phyloP scores from a whole-genome alignment of 2,329 filamentous ascomycete genomes.

The Ascochyta clinopodiicola region DNA sequence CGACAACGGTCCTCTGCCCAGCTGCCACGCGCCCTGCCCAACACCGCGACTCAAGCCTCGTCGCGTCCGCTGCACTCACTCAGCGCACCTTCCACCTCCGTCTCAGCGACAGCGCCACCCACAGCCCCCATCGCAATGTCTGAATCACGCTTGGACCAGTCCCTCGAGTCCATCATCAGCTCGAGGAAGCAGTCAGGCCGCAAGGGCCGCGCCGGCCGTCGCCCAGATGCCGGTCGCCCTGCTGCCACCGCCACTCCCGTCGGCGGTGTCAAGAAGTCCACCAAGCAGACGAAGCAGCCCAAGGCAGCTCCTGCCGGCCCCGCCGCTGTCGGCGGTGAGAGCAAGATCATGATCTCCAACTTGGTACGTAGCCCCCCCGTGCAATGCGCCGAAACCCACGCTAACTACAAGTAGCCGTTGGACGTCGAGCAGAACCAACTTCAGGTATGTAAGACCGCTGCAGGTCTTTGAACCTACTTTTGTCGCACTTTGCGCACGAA shows the following conservation, averaged over 20 bases:
- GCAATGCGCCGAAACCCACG: neutral
- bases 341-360: conserved; percentile 98
- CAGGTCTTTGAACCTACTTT: conserved; percentile 51
- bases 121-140: conserved; percentile 29
- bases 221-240: conserved; percentile 56
- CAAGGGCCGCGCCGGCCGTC: conserved; percentile 56
- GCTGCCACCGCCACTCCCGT: conserved; percentile 71
- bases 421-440: conserved; percentile 97
- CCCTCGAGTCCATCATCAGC: conserved; percentile 96
- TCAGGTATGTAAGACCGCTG: conserved; percentile 97
- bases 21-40: conserved; percentile 29
- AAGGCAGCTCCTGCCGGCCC: conserved; percentile 70
- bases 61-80: conserved; percentile 22
- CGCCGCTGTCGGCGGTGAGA: conserved; percentile 70
- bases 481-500: conserved; percentile 40
- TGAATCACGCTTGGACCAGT: conserved; percentile 86
- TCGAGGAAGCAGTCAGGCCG: conserved; percentile 65
- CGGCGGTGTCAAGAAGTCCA: conserved; percentile 84
- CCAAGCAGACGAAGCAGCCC: conserved; percentile 64
- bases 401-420: conserved; percentile 75
- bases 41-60: conserved; percentile 24
- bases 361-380: conserved; percentile 69
- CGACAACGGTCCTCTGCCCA: conserved; percentile 20
- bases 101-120: conserved; percentile 9
- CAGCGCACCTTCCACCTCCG: conserved; percentile 16